A percentile compares a stretch with the other conserved stretches of the same genome.
phyloP scores from a whole-genome alignment of 805 yeast species.

The Cyberlindnera maritima region DNA sequence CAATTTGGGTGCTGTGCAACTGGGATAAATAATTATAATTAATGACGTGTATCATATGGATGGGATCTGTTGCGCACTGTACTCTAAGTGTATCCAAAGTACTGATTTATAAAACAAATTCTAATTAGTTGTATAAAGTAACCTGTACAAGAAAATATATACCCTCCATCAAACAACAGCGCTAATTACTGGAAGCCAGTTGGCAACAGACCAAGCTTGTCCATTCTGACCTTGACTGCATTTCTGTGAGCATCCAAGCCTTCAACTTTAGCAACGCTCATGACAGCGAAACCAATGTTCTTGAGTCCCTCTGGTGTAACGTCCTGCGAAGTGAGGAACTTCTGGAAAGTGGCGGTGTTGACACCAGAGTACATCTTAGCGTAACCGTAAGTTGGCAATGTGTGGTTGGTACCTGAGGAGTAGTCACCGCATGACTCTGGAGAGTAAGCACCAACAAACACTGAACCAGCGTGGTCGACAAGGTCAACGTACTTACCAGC shows the following conservation, averaged over 20 bases:
- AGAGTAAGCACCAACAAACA: conserved; percentile 92
- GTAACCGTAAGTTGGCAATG: conserved; percentile 97
- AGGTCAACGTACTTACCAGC: conserved; percentile 69
- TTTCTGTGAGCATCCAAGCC: conserved; percentile 97
- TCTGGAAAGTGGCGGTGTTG: conserved; percentile 92
- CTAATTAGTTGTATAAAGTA: not conserved
- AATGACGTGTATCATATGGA: not conserved
- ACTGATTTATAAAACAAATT: not conserved
- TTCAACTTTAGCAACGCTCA: conserved; percentile 93
- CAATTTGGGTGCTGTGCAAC: not conserved
- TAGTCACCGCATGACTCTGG: conserved; percentile 99
- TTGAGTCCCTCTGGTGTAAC: conserved; percentile 81
- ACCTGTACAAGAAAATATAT: not conserved
- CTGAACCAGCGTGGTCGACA: conserved; percentile 93
- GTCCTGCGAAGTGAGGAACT: conserved; percentile 91
- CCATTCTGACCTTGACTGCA: conserved; percentile 94
- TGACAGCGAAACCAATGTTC: conserved; percentile 93
- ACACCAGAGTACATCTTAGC: conserved; percentile 98
- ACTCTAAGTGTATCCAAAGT: too few species aligned
- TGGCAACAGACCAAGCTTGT: conserved; percentile 60
- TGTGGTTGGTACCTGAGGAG: conserved; percentile 97
- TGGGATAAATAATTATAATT: not conserved
- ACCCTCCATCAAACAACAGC: not conserved
- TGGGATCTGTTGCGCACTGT: too few species aligned
- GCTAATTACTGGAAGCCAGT: conserved; percentile 29